Evolutionary conservation across 257 asterid species (phyloP).

Genomic region (Solanum sejunctum): DNA sequence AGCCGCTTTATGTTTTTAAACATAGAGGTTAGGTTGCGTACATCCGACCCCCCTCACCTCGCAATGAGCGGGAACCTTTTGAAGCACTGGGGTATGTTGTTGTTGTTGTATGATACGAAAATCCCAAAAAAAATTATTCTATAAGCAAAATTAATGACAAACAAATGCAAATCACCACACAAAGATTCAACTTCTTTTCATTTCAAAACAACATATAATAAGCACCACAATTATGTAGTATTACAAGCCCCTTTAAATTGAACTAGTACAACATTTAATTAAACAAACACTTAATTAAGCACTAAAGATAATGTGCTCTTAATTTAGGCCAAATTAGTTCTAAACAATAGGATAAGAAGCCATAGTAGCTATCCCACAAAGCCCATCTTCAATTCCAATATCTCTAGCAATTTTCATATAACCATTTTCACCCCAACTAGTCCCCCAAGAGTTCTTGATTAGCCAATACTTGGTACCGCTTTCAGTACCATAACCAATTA

Average conservation of each 20-base stretch:
- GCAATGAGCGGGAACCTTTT: too few species aligned
- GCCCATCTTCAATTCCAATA: background rate
- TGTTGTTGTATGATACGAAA: too few species aligned
- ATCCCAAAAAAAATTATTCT: too few species aligned
- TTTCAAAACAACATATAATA: background rate
- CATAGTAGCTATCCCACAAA: background rate
- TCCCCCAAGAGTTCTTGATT: slow-evolving; percentile 3
- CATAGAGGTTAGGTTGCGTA: too few species aligned
- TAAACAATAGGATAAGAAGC: slow-evolving; percentile 7
- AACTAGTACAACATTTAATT: background rate
- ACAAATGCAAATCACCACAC: background rate
- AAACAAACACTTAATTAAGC: background rate
- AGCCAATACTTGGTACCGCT: background rate
- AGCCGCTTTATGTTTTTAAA: too few species aligned
- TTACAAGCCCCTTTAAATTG: background rate
- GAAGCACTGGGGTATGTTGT: too few species aligned
- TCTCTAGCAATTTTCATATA: slow-evolving; percentile 6
- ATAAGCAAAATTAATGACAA: too few species aligned
- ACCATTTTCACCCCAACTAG: slow-evolving; percentile 8
- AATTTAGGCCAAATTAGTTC: background rate
- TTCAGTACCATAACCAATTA: slow-evolving; percentile 1
- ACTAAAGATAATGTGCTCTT: background rate
- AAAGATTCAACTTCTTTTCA: background rate
- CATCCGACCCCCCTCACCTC: too few species aligned
- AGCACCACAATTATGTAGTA: background rate